Percentiles rank a stretch among this genome's conserved stretches.
These are phyloP conservation scores for Sugiyamaella americana DNA, from an alignment of 805 yeast genomes.

Conservation along the genomic window DNA sequence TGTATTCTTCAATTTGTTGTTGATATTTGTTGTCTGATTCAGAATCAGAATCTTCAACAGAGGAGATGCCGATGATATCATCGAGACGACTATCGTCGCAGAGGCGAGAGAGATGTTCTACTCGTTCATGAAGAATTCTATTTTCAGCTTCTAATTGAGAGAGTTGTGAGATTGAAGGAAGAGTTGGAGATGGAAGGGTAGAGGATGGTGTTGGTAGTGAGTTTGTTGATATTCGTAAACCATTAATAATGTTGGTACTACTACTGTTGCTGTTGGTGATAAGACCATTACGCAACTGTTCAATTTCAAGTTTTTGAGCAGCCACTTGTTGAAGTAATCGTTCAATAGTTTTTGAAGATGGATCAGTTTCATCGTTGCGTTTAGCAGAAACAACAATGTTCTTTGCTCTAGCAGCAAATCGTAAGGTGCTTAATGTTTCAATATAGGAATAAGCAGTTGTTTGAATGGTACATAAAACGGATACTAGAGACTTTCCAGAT, in stretches of 20 bases:
- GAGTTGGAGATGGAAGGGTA: constrained; percentile 3
- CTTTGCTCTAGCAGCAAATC: constrained; percentile 92
- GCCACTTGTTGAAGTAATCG: constrained; percentile 56
- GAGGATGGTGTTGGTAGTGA: background rate
- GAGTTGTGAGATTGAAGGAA: constrained; percentile 28
- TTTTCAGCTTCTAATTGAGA: constrained; percentile 56
- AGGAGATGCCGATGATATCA: constrained; percentile 45
- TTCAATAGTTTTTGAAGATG: constrained; percentile 45
- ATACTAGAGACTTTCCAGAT: constrained; percentile 77
- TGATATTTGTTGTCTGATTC: constrained; percentile 23
- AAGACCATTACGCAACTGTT: constrained; percentile 20
- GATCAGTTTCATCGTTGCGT: constrained; percentile 37
- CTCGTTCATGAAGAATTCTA: constrained; percentile 53
- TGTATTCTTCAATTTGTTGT: constrained; percentile 33
- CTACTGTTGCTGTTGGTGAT: background rate
- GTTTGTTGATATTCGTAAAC: background rate
- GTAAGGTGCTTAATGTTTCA: constrained; percentile 78
- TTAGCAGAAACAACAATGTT: constrained; percentile 68
- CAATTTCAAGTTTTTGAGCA: constrained; percentile 50
- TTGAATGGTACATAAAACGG: constrained; percentile 76
- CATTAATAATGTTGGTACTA: background rate
- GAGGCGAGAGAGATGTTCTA: constrained; percentile 63
- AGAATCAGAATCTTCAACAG: constrained; percentile 29
- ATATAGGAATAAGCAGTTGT: constrained; percentile 57
- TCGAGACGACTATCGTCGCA: constrained; percentile 42